Evolutionary conservation across 257 asterid genomes (phyloP), one percentile per base, ranked within the genome.

Genomic region (Catharanthus roseus): DNA sequence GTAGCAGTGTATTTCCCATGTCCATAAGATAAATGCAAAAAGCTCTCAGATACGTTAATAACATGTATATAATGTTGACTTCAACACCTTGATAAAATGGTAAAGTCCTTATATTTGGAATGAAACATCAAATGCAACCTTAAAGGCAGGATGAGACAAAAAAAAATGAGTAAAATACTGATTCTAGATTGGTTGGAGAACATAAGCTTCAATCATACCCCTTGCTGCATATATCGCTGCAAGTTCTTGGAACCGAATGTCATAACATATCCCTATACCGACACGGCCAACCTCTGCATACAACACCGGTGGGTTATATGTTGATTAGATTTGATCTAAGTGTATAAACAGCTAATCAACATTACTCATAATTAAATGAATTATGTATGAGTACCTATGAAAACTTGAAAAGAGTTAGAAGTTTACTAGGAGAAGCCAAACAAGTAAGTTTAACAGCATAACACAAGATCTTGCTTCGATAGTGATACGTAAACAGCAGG

Each of bases 221-320:
- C 96, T 82, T 74, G 92, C 90, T 28, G 96, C 97, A 82, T 90
- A 90, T 78, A 90, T 84, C 11, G 95, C 88, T 19, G 96, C 90
- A 75, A 90, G 84, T 78, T 90, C 97, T 77, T 86, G 96, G 78
- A 90, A 90, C 45, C 85, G 88, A 79, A 90, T 88, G 82, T 90
- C 97, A 70, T 90, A 90, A 75, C 97, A 87, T 81, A 90, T 90
- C 68, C 97, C 97, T 65, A 88, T 83, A 55, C 96, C 97, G 77
- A 90, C 85, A 68, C 96, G 95, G 18, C 97, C 97, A 65, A 90
- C 96, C 73, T 85, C 97, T 90, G 80, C 82, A 79, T 56, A 74
- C 57, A 76, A 50, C 73, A 84, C 44, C 66, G 62, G 39, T 42
- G 42, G 28, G 58, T 74, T 72, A 81, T 33, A 62, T 71, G 57